phyloP scores from a whole-genome alignment of 148 eudicot species.

The Cornus suecica region DNA sequence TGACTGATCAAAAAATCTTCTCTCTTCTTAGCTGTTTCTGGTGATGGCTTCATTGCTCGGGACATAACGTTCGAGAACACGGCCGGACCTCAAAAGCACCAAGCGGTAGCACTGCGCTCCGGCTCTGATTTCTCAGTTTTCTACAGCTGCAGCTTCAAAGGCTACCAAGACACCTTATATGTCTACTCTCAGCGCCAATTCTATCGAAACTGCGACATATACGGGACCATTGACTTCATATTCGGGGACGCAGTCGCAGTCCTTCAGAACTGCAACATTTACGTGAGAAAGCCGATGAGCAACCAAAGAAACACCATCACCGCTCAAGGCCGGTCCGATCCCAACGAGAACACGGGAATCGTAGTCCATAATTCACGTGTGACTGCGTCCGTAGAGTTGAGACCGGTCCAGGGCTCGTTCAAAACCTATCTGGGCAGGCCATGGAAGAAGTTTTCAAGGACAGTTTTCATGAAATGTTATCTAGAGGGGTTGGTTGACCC shows the following conservation, averaged over 20 bases:
- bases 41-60: conserved; percentile 25
- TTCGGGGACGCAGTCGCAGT: conserved; percentile 12
- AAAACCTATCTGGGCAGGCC: conserved; percentile 48
- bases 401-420: conserved; percentile 7
- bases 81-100: conserved; percentile 28
- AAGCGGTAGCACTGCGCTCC: conserved; percentile 27
- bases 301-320: conserved; percentile 24
- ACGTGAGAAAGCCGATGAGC: conserved; percentile 21
- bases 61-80: conserved; percentile 35
- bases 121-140: conserved; percentile 30
- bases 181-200: conserved; percentile 23
- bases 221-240: conserved; percentile 22
- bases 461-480: conserved; percentile 36
- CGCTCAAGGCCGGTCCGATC: conserved; percentile 22
- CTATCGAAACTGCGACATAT: conserved; percentile 21
- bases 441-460: conserved; percentile 48
- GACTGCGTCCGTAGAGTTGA: conserved; percentile 17
- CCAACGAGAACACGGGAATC: conserved; percentile 21
- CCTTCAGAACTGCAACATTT: conserved; percentile 21
- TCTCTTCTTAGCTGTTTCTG: conserved; percentile 13
- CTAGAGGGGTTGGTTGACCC: conserved; percentile 34
- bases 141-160: conserved; percentile 30
- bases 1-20: not conserved
- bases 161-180: conserved; percentile 35
- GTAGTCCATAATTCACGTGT: conserved; percentile 19